Percentiles rank a stretch among this genome's conserved stretches.
These are phyloP conservation scores for Cubamyces lactineus DNA, from an alignment of 768 basidiomycete genomes.

Conservation along the genomic window DNA sequence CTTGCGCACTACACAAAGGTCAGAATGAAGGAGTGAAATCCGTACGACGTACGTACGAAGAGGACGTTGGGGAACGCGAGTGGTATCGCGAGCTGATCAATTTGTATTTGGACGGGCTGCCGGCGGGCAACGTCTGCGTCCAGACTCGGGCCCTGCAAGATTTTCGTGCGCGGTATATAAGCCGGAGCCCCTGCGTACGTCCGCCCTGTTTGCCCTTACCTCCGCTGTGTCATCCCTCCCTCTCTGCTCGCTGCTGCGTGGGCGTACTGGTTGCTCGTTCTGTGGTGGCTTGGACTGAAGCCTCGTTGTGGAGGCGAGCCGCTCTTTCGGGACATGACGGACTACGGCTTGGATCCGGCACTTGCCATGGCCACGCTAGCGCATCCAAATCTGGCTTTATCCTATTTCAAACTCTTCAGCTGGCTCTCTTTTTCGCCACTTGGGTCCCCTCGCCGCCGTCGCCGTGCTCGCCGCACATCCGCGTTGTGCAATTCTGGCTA, in stretches of 20 bases:
- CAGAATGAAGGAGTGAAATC: no score
- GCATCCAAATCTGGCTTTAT: constrained; percentile 7
- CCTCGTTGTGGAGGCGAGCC: neutral
- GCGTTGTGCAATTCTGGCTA: no score
- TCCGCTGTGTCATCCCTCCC: neutral
- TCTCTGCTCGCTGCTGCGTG: neutral
- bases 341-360: neutral
- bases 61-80: neutral
- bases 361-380: constrained; percentile 4
- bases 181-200: neutral
- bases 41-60: neutral
- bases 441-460: no score
- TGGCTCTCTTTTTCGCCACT: neutral
- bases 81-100: constrained; percentile 15
- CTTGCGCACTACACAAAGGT: no score
- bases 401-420: neutral
- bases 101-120: constrained; percentile 13
- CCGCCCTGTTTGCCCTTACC: neutral
- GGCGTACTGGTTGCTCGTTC: neutral
- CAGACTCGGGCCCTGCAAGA: neutral
- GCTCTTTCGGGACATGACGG: neutral
- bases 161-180: constrained; percentile 5
- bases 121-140: constrained; percentile 5
- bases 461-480: no score
- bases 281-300: no score